phyloP scores from a whole-genome alignment of 345 rosid genomes.

The Aquilaria sinensis region DNA sequence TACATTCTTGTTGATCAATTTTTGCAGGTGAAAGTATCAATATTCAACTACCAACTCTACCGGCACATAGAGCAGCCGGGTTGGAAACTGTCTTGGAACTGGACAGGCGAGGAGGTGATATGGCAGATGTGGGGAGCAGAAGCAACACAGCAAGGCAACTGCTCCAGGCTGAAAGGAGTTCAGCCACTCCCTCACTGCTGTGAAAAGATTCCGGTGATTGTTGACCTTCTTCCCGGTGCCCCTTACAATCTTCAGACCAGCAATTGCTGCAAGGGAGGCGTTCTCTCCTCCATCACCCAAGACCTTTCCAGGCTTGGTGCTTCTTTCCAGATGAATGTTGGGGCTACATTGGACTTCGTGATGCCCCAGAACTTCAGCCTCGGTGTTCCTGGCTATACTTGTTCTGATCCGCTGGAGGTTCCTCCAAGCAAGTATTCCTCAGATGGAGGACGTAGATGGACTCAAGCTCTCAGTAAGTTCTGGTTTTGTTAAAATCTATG shows the following conservation, averaged over 20 bases:
- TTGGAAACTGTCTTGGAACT: constrained; percentile 72
- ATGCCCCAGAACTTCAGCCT: constrained; percentile 59
- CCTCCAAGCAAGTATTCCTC: constrained; percentile 33
- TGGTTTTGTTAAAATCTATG: no score
- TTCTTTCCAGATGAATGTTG: constrained; percentile 43
- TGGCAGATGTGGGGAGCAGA: constrained; percentile 77
- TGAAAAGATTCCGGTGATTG: constrained; percentile 45
- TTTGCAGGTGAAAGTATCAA: constrained; percentile 48
- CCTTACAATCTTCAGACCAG: constrained; percentile 40
- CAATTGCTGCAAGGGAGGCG: constrained; percentile 82
- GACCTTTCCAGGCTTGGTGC: constrained; percentile 40
- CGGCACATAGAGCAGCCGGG: constrained; percentile 80
- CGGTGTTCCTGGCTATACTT: constrained; percentile 67
- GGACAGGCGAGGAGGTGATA: constrained; percentile 58
- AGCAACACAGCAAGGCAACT: constrained; percentile 83
- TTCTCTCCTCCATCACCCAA: constrained; percentile 53
- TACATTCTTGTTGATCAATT: neutral
- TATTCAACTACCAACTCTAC: constrained; percentile 58
- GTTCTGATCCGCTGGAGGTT: constrained; percentile 35
- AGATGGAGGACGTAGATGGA: constrained; percentile 65
- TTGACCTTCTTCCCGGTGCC: constrained; percentile 74
- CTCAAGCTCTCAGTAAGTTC: constrained; percentile 62
- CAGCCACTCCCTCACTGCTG: constrained; percentile 61
- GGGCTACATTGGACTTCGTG: constrained; percentile 15
- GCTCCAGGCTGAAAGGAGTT: constrained; percentile 38